Conservation (phyloP, 352 stramenopile genomes). For the Phytophthora pseudosyringae region DNA sequence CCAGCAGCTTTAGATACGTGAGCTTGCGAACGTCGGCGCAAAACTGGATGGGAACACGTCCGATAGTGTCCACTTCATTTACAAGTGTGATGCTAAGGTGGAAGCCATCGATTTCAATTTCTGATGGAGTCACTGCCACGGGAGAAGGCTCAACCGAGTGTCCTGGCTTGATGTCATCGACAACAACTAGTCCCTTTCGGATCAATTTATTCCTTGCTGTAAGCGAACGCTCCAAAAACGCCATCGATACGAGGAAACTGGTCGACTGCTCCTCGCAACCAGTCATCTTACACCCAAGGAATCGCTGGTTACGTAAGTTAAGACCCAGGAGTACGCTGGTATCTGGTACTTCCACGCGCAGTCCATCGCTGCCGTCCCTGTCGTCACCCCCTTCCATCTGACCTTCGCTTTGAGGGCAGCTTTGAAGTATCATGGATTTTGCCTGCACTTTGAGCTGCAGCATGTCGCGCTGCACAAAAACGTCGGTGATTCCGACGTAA, state of each 20-base stretch:
- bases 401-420: constrained; percentile 9
- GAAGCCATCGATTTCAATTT: constrained; percentile 33
- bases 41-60: constrained; percentile 26
- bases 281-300: constrained; percentile 50
- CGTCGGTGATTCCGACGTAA: constrained; percentile 62
- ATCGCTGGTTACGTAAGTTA: constrained; percentile 30
- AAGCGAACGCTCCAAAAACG: constrained; percentile 51
- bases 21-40: constrained; percentile 20
- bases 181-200: constrained; percentile 5
- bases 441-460: constrained; percentile 49
- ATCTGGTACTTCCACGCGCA: constrained; percentile 34
- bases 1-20: constrained; percentile 6
- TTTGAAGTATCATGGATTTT: constrained; percentile 20
- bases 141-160: neutral
- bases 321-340: constrained; percentile 32
- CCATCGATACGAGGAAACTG: constrained; percentile 43
- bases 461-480: constrained; percentile 58
- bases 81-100: constrained; percentile 25
- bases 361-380: constrained; percentile 18
- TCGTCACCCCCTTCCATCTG: neutral
- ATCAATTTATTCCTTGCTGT: constrained; percentile 51
- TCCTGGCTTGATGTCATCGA: neutral
- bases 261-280: constrained; percentile 39
- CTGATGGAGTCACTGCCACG: neutral
- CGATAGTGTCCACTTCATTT: constrained; percentile 24